Evolutionary conservation across 768 basidiomycete genomes (phyloP).

Genomic region (Cyclocybe cylindracea): DNA sequence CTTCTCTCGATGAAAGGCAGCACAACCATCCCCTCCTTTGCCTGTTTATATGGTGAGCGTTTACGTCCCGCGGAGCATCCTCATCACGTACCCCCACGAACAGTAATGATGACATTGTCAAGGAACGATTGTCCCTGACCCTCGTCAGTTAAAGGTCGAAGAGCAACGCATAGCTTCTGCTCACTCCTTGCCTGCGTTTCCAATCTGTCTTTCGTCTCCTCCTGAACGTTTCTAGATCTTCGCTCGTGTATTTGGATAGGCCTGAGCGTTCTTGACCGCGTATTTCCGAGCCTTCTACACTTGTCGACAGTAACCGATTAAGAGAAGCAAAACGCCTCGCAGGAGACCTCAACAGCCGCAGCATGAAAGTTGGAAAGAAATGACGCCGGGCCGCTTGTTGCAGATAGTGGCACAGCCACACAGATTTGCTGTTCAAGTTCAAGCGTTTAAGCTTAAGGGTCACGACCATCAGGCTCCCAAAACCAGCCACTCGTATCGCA

Average conservation of each 20-base stretch:
- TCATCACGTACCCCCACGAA: constrained; percentile 63
- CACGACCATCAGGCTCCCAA: too few species aligned
- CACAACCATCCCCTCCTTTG: constrained; percentile 87
- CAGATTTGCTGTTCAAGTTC: too few species aligned
- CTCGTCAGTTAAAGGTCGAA: constrained; percentile 7
- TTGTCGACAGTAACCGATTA: too few species aligned
- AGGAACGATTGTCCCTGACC: constrained; percentile 77
- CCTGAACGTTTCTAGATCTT: constrained; percentile 39
- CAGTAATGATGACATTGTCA: constrained; percentile 78
- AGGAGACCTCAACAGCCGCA: too few species aligned
- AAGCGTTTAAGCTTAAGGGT: too few species aligned
- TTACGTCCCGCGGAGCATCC: background rate
- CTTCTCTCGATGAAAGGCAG: constrained; percentile 91
- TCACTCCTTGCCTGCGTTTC: constrained; percentile 71
- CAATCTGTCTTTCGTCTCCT: constrained; percentile 67
- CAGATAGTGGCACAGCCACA: too few species aligned
- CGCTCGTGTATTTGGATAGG: constrained; percentile 1
- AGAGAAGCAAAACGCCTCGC: too few species aligned
- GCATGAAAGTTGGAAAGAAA: too few species aligned
- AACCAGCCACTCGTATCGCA: too few species aligned
- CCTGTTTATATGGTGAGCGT: constrained; percentile 42
- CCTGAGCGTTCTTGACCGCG: too few species aligned
- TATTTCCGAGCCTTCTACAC: too few species aligned
- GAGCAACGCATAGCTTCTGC: constrained; percentile 18
- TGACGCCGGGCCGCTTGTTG: too few species aligned